Base-by-base conservation (phyloP, 208 protist genomes). In the Porcisia hertigi region DNA sequence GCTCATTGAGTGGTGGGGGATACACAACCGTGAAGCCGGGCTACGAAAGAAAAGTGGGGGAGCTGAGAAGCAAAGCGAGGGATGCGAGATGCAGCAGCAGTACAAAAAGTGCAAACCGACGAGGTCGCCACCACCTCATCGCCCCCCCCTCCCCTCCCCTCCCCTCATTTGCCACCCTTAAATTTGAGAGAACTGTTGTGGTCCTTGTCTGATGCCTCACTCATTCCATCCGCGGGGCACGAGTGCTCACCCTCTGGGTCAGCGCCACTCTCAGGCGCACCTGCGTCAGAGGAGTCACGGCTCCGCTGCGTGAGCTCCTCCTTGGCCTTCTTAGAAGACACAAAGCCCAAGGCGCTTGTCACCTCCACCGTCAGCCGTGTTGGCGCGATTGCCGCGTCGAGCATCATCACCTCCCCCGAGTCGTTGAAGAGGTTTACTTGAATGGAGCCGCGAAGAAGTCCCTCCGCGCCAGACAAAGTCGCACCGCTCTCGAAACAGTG, bases 351-450 rank as follows among this genome's bases (percentile, higher is more conserved):
- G 23, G 71, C 80, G 58, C 55, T 78, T 7, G 78, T 80, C 71
- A 80, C 75, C 80, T 76, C 70, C 30, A 82, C 75, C 47, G 82
- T 79, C 23, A 97, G 76, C 30, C 87, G 81, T 43, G 90, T 94
- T 7, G 93, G 93, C 43, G 86, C 81, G 39, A 97, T 86, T 1
- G 82, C 81, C 2, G 93, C 83, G 63, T 97, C 93, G 4, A 97
- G 82, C 69, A 80, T 83, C 34, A 88, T 82, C 66, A 89, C 83
- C 74, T 91, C 84, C 1, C 90, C 91, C 4, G 82, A 80, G 52
- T 93, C 88, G 73, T 94, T 90, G 74, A 92, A 93, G 20, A 83
- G 80, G 58, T 93, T 92, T 36, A 98, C 69, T 75, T 98, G 94
- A 64, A 98, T 88, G 0, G 92, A 95, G 8, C 94, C 94, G 57